Evolutionary conservation across 2,329 filamentous ascomycete genomes (phyloP).

Genomic region (Xylariaceae sp.): DNA sequence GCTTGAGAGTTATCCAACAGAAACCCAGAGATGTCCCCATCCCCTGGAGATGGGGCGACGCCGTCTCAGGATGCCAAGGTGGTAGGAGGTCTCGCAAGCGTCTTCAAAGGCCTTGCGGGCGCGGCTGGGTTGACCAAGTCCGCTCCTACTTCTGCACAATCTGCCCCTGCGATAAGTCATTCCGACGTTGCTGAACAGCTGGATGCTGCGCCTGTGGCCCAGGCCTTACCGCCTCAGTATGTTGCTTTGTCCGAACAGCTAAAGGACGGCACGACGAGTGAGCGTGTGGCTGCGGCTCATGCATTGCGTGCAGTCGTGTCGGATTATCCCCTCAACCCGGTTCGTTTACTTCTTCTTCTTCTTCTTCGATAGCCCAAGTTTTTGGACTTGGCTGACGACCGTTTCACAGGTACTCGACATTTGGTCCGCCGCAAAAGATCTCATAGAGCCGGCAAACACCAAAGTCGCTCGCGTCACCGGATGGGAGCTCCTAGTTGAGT

Average conservation of each 20-base stretch:
- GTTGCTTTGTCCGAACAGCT: constrained; percentile 51
- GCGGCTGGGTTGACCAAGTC: constrained; percentile 49
- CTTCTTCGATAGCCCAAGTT: not conserved
- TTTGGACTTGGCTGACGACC: constrained; percentile 6
- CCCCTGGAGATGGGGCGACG: constrained; percentile 51
- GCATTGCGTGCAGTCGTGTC: constrained; percentile 51
- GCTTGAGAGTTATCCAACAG: constrained; percentile 31
- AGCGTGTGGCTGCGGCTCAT: constrained; percentile 53
- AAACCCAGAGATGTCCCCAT: constrained; percentile 53
- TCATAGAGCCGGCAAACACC: constrained; percentile 55
- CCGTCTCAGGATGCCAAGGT: constrained; percentile 50
- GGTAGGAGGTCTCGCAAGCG: constrained; percentile 54
- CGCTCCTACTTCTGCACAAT: constrained; percentile 40
- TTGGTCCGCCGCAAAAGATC: constrained; percentile 61
- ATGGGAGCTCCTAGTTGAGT: constrained; percentile 61
- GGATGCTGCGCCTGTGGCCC: constrained; percentile 38
- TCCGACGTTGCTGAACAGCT: constrained; percentile 42
- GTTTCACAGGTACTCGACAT: constrained; percentile 46
- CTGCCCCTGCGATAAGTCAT: constrained; percentile 30
- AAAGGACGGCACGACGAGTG: constrained; percentile 45
- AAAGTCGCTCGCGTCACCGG: constrained; percentile 51
- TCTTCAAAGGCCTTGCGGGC: constrained; percentile 58
- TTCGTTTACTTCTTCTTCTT: constrained; percentile 9
- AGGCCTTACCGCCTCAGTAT: constrained; percentile 47
- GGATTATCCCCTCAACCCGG: constrained; percentile 54